Evolutionary conservation across 2,329 filamentous ascomycete species (phyloP).

Genomic region (Sarocladium strictum): DNA sequence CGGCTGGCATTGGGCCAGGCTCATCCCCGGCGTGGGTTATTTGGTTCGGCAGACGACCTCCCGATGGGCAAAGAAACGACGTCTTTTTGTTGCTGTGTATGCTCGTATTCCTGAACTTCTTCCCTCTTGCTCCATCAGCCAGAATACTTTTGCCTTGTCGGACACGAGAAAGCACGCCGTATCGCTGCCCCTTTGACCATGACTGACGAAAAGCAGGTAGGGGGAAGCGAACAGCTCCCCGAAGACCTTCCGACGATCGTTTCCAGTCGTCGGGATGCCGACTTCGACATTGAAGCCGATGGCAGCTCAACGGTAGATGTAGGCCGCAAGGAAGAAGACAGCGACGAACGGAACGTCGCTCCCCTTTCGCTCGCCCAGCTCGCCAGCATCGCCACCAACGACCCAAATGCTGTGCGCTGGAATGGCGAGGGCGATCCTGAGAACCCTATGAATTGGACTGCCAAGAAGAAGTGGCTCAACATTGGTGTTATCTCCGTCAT

Average conservation of each 20-base stretch:
- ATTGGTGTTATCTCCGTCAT: constrained; percentile 26
- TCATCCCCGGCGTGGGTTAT: too few relatives aligned
- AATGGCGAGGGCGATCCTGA: constrained; percentile 49
- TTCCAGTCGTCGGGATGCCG: not conserved
- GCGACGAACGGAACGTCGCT: not conserved
- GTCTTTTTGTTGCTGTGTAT: too few relatives aligned
- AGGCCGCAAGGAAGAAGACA: not conserved
- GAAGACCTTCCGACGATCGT: not conserved
- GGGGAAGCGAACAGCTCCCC: not conserved
- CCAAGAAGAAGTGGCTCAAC: constrained; percentile 32
- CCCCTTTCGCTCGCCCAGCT: not conserved
- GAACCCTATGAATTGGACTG: constrained; percentile 65
- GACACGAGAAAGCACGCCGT: too few relatives aligned
- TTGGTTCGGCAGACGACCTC: too few relatives aligned
- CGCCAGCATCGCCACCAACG: not conserved
- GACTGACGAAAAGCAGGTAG: not conserved
- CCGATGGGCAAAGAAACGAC: too few relatives aligned
- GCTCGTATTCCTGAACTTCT: not conserved
- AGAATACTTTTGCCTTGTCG: too few relatives aligned
- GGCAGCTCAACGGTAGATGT: not conserved
- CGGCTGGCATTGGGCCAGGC: too few relatives aligned
- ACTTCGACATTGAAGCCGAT: constrained; percentile 4
- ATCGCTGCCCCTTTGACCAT: not conserved
- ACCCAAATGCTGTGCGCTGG: constrained; percentile 46
- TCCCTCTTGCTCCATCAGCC: not conserved